phyloP scores from a whole-genome alignment of 2,329 filamentous ascomycete genomes.

The Biscogniauxia mediterranea region DNA sequence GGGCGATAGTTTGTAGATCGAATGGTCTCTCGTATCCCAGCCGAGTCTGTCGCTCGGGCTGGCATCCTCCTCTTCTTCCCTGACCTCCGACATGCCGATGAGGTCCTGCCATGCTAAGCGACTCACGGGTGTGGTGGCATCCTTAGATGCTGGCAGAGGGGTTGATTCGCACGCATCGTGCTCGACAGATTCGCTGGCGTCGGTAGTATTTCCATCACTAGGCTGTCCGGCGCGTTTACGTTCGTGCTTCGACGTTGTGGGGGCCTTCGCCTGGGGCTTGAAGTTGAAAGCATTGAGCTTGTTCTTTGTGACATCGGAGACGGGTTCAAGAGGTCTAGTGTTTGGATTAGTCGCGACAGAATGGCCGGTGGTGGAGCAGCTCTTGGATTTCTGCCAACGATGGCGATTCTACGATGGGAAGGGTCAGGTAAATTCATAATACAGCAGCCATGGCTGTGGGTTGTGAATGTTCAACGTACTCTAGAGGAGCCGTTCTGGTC shows the following conservation, averaged over 20 bases:
- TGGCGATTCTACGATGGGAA: conserved; percentile 23
- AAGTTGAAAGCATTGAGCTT: conserved; percentile 61
- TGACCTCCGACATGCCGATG: conserved; percentile 43
- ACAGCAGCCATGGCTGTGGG: background rate
- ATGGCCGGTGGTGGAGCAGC: conserved; percentile 43
- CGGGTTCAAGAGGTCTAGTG: conserved; percentile 42
- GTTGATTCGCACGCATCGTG: conserved; percentile 15
- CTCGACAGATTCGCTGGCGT: conserved; percentile 3
- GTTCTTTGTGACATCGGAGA: conserved; percentile 58
- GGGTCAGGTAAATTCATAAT: background rate
- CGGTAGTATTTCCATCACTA: background rate
- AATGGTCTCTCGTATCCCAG: conserved; percentile 55
- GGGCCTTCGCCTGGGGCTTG: conserved; percentile 25
- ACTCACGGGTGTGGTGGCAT: conserved; percentile 48
- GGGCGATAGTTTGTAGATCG: conserved; percentile 44
- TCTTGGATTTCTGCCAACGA: conserved; percentile 55
- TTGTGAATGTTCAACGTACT: conserved; percentile 20
- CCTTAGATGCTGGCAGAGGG: conserved; percentile 18
- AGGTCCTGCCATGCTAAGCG: conserved; percentile 59
- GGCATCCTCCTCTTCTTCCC: conserved; percentile 44
- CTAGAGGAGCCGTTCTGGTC: conserved; percentile 36
- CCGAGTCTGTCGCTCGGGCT: conserved; percentile 62
- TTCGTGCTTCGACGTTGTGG: conserved; percentile 5
- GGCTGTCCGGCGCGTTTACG: conserved; percentile 3
- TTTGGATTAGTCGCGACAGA: conserved; percentile 26